A percentile compares a stretch with the other conserved stretches of the same genome.
Evolutionary conservation across 2,329 filamentous ascomycete species (phyloP).

Genomic region (Stemphylium beticola): DNA sequence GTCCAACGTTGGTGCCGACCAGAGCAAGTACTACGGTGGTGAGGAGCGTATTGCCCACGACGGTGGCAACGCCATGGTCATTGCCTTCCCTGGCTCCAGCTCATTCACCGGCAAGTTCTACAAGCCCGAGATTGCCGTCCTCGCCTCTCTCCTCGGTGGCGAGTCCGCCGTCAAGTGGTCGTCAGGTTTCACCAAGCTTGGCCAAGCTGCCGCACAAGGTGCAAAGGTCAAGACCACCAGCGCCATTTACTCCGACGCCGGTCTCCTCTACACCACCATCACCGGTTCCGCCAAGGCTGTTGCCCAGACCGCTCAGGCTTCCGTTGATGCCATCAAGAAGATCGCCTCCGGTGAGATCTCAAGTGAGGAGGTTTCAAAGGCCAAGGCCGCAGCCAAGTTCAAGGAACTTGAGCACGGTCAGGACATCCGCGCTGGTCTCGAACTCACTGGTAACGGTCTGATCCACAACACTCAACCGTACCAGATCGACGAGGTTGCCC

Average conservation of each 20-base stretch:
- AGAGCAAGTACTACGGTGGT: constrained; percentile 90
- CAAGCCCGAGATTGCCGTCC: constrained; percentile 89
- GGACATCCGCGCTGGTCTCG: constrained; percentile 75
- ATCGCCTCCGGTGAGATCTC: constrained; percentile 76
- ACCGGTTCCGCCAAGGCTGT: constrained; percentile 76
- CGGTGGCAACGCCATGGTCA: constrained; percentile 80
- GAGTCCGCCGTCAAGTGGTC: constrained; percentile 95
- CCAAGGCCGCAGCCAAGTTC: constrained; percentile 91
- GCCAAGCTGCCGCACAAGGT: constrained; percentile 73
- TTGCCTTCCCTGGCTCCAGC: constrained; percentile 92
- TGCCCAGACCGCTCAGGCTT: constrained; percentile 73
- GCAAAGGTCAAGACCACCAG: constrained; percentile 77
- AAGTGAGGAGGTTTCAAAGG: constrained; percentile 90
- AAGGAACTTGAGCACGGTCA: constrained; percentile 83
- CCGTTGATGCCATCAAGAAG: constrained; percentile 82
- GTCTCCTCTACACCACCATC: constrained; percentile 84
- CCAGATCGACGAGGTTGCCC: constrained; percentile 79
- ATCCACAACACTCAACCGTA: constrained; percentile 82
- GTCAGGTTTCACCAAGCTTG: constrained; percentile 86
- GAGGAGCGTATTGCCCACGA: constrained; percentile 86
- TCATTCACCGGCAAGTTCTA: constrained; percentile 72
- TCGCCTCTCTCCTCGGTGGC: constrained; percentile 87
- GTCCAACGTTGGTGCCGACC: constrained; percentile 62
- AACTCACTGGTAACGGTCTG: constrained; percentile 83
- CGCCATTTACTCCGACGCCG: constrained; percentile 89